phyloP scores from a whole-genome alignment of 2,329 filamentous ascomycete species.

The Coniochaeta sp. region DNA sequence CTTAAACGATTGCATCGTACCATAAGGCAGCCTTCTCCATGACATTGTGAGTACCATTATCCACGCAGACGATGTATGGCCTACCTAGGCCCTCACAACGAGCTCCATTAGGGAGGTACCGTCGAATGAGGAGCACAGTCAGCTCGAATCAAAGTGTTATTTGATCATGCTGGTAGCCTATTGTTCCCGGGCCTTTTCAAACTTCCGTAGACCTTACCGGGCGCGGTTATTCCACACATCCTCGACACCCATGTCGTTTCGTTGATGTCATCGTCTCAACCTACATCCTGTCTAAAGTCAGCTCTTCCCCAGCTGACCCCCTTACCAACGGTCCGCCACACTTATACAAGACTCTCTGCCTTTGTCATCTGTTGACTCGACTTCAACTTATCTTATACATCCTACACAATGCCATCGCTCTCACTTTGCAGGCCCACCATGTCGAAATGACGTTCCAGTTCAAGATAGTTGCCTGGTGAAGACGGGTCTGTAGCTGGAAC shows the following conservation, averaged over 20 bases:
- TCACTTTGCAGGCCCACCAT: neutral
- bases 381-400: neutral
- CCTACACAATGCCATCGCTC: neutral
- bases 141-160: neutral
- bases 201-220: neutral
- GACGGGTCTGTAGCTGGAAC: neutral
- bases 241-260: neutral
- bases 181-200: neutral
- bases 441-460: neutral
- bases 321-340: neutral
- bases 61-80: neutral
- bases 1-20: no score
- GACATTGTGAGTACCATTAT: no score
- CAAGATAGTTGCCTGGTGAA: neutral
- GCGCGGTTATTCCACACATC: neutral
- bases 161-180: neutral
- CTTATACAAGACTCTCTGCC: neutral
- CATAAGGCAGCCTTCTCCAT: no score
- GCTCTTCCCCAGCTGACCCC: neutral
- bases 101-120: neutral
- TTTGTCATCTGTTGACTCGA: neutral
- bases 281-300: neutral
- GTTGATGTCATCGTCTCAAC: neutral
- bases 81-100: neutral
- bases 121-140: neutral